Conservation (phyloP, 2,329 filamentous ascomycete species). For the Laburnicola sp. region DNA sequence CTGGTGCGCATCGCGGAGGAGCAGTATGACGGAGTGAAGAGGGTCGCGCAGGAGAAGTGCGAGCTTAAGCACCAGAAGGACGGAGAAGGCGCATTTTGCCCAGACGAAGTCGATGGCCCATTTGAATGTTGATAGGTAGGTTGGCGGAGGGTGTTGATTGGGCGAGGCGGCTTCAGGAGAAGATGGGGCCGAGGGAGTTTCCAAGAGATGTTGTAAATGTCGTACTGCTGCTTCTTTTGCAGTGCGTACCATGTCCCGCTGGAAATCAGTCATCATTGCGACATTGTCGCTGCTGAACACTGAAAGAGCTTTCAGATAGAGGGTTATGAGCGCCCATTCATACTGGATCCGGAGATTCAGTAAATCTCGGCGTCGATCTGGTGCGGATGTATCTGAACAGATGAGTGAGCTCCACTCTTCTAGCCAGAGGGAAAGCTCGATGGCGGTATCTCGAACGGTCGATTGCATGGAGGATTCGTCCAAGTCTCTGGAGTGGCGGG, state of each 20-base stretch:
- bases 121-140: constrained; percentile 56
- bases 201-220: constrained; percentile 55
- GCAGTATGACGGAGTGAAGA: constrained; percentile 44
- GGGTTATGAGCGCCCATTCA: constrained; percentile 58
- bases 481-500: constrained; percentile 13
- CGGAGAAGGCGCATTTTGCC: constrained; percentile 62
- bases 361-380: constrained; percentile 29
- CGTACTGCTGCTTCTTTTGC: constrained; percentile 57
- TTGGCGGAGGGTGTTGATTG: constrained; percentile 9
- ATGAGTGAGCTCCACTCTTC: constrained; percentile 44
- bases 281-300: constrained; percentile 56
- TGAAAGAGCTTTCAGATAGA: constrained; percentile 56
- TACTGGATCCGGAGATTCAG: constrained; percentile 57
- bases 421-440: constrained; percentile 46
- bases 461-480: constrained; percentile 25
- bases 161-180: constrained; percentile 28
- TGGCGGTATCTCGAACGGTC: constrained; percentile 25
- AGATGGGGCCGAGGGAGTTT: constrained; percentile 20
- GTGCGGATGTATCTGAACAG: constrained; percentile 15
- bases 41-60: constrained; percentile 54
- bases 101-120: constrained; percentile 63
- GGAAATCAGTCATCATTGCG: constrained; percentile 55
- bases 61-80: constrained; percentile 58
- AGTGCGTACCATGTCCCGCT: constrained; percentile 53
- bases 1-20: constrained; percentile 50